Conservation (phyloP, 495 filamentous ascomycete genomes). For the Talaromyces ruber region DNA sequence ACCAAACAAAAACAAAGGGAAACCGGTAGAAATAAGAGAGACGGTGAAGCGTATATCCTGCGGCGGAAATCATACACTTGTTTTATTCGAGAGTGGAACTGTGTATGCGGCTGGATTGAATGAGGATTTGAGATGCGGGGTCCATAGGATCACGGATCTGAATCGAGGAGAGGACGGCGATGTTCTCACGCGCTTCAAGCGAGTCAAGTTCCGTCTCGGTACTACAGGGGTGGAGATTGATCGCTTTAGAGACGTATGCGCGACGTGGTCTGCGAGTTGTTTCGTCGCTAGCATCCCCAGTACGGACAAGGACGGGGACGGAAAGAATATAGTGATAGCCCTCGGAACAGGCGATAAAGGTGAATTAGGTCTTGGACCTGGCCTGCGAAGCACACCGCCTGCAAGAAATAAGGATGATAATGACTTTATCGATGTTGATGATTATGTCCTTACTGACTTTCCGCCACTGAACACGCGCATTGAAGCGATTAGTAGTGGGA, state of each 20-base stretch:
- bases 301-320: not conserved
- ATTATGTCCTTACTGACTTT: constrained; percentile 44
- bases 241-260: constrained; percentile 39
- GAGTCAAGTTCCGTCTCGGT: constrained; percentile 14
- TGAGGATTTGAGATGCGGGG: constrained; percentile 38
- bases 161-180: not conserved
- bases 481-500: constrained; percentile 55
- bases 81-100: constrained; percentile 48
- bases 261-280: constrained; percentile 68
- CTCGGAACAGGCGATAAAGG: constrained; percentile 61
- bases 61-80: constrained; percentile 83
- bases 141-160: not conserved
- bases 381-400: constrained; percentile 5
- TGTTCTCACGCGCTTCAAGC: constrained; percentile 16
- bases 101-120: constrained; percentile 58
- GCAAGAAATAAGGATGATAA: not conserved
- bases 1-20: not conserved
- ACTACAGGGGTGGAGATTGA: constrained; percentile 3
- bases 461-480: constrained; percentile 46
- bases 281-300: constrained; percentile 23
- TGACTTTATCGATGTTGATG: not conserved
- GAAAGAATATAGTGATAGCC: constrained; percentile 43
- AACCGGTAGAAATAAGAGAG: constrained; percentile 1
- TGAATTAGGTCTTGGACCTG: constrained; percentile 56
- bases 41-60: constrained; percentile 44